Percentiles rank a stretch among this genome's conserved stretches.
phyloP scores from a whole-genome alignment of 345 rosid genomes.

The Salix udensis region DNA sequence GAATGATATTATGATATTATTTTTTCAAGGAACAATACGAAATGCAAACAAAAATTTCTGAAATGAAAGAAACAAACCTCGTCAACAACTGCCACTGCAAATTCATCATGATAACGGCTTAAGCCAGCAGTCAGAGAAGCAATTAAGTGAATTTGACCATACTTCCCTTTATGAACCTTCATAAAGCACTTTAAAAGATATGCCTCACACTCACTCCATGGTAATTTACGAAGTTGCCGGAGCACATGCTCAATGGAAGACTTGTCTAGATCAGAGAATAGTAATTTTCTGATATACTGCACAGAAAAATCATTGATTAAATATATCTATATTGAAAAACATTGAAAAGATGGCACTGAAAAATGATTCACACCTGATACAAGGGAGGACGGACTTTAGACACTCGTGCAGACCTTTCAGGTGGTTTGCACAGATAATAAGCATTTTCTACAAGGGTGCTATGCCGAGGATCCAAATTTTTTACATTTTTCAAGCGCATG shows the following conservation, averaged over 20 bases:
- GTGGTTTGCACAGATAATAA: slow-evolving; percentile 96
- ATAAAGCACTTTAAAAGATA: slow-evolving; percentile 93
- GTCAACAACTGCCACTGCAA: slow-evolving; percentile 95
- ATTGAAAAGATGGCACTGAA: neutral
- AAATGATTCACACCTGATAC: slow-evolving; percentile 59
- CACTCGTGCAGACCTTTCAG: slow-evolving; percentile 93
- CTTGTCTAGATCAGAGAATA: slow-evolving; percentile 96
- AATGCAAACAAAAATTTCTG: neutral
- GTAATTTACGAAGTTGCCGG: slow-evolving; percentile 94
- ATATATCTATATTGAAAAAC: neutral
- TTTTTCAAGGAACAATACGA: neutral
- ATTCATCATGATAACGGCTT: slow-evolving; percentile 97
- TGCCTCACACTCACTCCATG: slow-evolving; percentile 91
- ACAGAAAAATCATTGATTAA: slow-evolving; percentile 7
- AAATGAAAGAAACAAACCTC: slow-evolving; percentile 58
- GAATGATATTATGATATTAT: neutral
- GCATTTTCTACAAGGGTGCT: slow-evolving; percentile 99
- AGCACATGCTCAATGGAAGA: slow-evolving; percentile 82
- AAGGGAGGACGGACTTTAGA: slow-evolving; percentile 89
- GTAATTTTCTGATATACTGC: slow-evolving; percentile 89
- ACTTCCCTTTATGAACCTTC: slow-evolving; percentile 96
- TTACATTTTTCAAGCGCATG: slow-evolving; percentile 99
- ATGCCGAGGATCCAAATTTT: slow-evolving; percentile 96
- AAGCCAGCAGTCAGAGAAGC: slow-evolving; percentile 98
- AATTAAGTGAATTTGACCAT: slow-evolving; percentile 94